phyloP scores from a whole-genome alignment of 1,284 basidiomycete genomes.

The Sphaerobolus stellatus region DNA sequence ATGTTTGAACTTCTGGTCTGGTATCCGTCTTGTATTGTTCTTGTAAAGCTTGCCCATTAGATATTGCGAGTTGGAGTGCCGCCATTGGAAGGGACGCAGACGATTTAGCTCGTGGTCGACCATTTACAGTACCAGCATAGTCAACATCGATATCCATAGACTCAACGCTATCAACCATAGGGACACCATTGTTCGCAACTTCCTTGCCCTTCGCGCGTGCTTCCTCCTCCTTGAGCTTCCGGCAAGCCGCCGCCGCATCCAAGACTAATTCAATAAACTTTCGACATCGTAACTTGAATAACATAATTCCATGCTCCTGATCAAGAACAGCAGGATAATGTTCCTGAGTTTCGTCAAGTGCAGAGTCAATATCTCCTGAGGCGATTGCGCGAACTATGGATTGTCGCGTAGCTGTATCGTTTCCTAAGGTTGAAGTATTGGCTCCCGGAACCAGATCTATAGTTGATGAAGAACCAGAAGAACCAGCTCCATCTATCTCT shows the following conservation, averaged over 20 bases:
- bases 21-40: conserved; percentile 62
- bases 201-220: conserved; percentile 15
- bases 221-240: not conserved
- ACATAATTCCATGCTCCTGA: conserved; percentile 62
- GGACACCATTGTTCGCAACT: conserved; percentile 10
- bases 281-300: conserved; percentile 75
- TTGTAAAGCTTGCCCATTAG: conserved; percentile 68
- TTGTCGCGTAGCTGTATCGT: conserved; percentile 49
- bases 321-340: conserved; percentile 65
- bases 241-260: conserved; percentile 55
- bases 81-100: conserved; percentile 24
- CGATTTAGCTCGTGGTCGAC: conserved; percentile 12
- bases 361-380: conserved; percentile 68
- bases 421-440: conserved; percentile 1
- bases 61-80: conserved; percentile 56
- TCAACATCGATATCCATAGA: conserved; percentile 51
- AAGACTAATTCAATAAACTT: conserved; percentile 81
- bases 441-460: conserved; percentile 14
- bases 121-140: conserved; percentile 8
- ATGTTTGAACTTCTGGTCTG: conserved; percentile 57
- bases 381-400: conserved; percentile 66
- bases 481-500: conserved; percentile 18
- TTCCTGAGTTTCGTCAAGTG: conserved; percentile 53
- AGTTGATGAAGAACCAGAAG: conserved; percentile 23
- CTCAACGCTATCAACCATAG: conserved; percentile 24